Conservation (phyloP, 805 yeast genomes). For the Wickerhamomyces silvicola region DNA sequence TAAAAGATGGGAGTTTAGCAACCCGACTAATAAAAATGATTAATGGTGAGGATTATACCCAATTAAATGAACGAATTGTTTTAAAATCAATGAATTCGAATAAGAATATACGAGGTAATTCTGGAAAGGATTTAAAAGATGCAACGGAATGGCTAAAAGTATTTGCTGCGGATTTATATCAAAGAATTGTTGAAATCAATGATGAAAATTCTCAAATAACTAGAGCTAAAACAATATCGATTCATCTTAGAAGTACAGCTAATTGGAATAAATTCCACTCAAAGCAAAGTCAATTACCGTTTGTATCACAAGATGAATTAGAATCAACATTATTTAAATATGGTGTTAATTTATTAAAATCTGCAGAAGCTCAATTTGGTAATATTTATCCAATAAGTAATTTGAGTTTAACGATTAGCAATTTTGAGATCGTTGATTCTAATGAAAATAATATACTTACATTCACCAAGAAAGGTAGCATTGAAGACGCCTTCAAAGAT, state of each 20-base stretch:
- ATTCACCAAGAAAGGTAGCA: constrained; percentile 14
- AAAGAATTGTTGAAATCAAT: constrained; percentile 70
- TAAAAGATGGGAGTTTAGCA: constrained; percentile 44
- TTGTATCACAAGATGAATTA: constrained; percentile 13
- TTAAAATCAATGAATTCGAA: constrained; percentile 85
- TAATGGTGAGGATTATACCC: constrained; percentile 54
- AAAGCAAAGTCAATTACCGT: constrained; percentile 26
- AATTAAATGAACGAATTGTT: constrained; percentile 50
- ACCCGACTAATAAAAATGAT: constrained; percentile 52
- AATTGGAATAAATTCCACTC: constrained; percentile 25
- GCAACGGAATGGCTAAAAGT: constrained; percentile 70
- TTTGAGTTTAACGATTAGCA: constrained; percentile 45
- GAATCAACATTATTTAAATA: constrained; percentile 22
- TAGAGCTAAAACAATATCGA: constrained; percentile 42
- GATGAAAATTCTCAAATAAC: constrained; percentile 38
- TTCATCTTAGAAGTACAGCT: constrained; percentile 29
- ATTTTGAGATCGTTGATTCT: constrained; percentile 38
- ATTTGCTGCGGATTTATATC: constrained; percentile 70
- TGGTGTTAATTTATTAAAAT: constrained; percentile 36
- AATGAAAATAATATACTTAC: constrained; percentile 12
- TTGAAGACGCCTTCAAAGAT: constrained; percentile 5
- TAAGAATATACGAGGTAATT: constrained; percentile 63
- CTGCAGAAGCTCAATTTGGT: constrained; percentile 26
- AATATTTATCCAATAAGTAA: constrained; percentile 42
- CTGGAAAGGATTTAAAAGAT: constrained; percentile 48